phyloP scores from a whole-genome alignment of 768 basidiomycete genomes.

The Rhizopogon roseolus region DNA sequence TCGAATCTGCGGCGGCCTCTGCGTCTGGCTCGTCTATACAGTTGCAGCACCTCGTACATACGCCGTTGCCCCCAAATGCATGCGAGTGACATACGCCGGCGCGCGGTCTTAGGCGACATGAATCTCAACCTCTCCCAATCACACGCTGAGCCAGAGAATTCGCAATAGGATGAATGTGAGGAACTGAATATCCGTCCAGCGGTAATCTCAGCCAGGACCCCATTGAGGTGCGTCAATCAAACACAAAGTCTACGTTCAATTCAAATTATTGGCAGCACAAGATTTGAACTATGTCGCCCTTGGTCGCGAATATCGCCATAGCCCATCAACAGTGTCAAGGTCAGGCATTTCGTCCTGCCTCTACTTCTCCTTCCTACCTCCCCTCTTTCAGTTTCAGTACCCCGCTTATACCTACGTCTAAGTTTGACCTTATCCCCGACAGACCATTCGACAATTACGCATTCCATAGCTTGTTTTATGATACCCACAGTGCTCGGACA shows the following conservation, averaged over 20 bases:
- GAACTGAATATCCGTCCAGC: slow-evolving; percentile 3
- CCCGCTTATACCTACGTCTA: not conserved
- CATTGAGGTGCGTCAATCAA: slow-evolving; percentile 17
- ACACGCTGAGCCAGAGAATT: slow-evolving; percentile 10
- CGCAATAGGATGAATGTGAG: slow-evolving; percentile 2
- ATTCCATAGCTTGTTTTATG: slow-evolving; percentile 6
- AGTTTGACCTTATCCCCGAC: slow-evolving; percentile 1
- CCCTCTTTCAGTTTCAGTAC: not conserved
- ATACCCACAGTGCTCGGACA: not conserved
- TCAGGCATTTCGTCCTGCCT: slow-evolving; percentile 18
- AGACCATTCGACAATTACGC: slow-evolving; percentile 19
- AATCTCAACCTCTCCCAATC: slow-evolving; percentile 18
- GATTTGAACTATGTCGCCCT: slow-evolving; percentile 15
- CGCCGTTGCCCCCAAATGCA: slow-evolving; percentile 11
- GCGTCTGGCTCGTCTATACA: slow-evolving; percentile 19
- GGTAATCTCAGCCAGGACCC: slow-evolving; percentile 23
- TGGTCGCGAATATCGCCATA: slow-evolving; percentile 13
- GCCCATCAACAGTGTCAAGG: slow-evolving; percentile 16
- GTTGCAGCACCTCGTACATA: slow-evolving; percentile 8
- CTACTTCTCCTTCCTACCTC: slow-evolving; percentile 11
- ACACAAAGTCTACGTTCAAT: not conserved
- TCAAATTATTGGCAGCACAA: slow-evolving; percentile 9
- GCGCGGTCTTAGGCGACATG: slow-evolving; percentile 21
- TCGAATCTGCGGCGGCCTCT: slow-evolving; percentile 4
- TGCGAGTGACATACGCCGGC: slow-evolving; percentile 17